These are phyloP conservation scores for Lentithecium fluviatile DNA, from an alignment of 495 filamentous ascomycete species.

Conservation along the genomic window DNA sequence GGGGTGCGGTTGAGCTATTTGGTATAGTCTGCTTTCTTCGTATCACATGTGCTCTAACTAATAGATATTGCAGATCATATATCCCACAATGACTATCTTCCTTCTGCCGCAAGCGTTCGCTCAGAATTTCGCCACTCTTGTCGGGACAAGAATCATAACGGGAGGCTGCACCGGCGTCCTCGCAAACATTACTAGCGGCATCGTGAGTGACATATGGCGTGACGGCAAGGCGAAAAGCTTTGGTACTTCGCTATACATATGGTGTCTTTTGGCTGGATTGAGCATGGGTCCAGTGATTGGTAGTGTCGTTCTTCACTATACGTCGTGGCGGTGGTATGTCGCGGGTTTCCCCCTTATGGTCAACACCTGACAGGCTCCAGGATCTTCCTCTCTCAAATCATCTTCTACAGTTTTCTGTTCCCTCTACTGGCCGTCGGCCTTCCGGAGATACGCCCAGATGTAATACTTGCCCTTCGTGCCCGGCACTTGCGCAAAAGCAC, in stretches of 20 bases:
- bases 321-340: slow-evolving; percentile 32
- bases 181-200: slow-evolving; percentile 47
- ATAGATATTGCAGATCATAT: slow-evolving; percentile 23
- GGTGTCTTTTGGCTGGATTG: slow-evolving; percentile 45
- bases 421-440: slow-evolving; percentile 47
- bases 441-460: slow-evolving; percentile 47
- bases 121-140: slow-evolving; percentile 52
- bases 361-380: slow-evolving; percentile 17
- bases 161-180: slow-evolving; percentile 51
- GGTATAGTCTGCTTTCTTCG: slow-evolving; percentile 19
- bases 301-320: slow-evolving; percentile 44
- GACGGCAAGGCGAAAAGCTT: slow-evolving; percentile 45
- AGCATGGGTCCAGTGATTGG: slow-evolving; percentile 53
- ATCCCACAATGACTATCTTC: slow-evolving; percentile 49
- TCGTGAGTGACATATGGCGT: slow-evolving; percentile 53
- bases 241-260: slow-evolving; percentile 51
- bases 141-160: slow-evolving; percentile 50
- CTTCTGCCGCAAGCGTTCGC: slow-evolving; percentile 52
- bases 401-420: slow-evolving; percentile 46
- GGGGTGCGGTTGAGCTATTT: slow-evolving; percentile 52
- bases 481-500: slow-evolving; percentile 13
- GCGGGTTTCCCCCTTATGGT: not conserved
- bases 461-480: slow-evolving; percentile 40
- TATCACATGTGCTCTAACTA: not conserved
- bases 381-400: slow-evolving; percentile 53